Evolutionary conservation across 176 grass and related monocot species (phyloP), one percentile per base, ranked within the genome.

Genomic region (Bothriochloa decipiens): DNA sequence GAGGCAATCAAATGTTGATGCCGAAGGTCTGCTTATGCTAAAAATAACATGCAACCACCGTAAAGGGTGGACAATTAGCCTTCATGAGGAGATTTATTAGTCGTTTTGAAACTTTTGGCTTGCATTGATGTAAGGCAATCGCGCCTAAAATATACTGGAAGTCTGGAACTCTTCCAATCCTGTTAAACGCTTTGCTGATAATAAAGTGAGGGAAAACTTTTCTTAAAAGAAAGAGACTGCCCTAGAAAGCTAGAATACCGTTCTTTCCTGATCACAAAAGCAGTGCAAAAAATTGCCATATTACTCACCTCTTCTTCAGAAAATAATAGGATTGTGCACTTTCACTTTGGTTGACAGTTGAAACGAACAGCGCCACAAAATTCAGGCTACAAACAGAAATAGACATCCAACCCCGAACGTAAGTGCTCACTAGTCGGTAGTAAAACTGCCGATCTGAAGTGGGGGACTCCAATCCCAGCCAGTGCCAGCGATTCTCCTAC

Each of bases 401-500:
- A 57, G 12, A 37, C 49, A 55, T 7, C 18, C 28, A 23, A 76
- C n/a, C 9, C 73, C 27, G 9, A 76, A 35, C 22, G 27, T 35
- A 42, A 20, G 4, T 75, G 52, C 50, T 57, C 18, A 55, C n/a
- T 47, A 33, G 55, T 50, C 15, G 7, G 71, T 13, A 9, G 45
- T n/a, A 1, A 18, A 20, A 33, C 72, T 53, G 72, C 4, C 29
- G 0, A 76, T 39, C 50, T 57, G 10, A 53, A 75, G 49, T 8
- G 9, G 29, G 26, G 27, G 28, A 8, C 49, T 11, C 60, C 45
- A 47, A 66, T 14, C 26, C 25, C 27, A 66, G 62, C 43, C 26
- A 3, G 7, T 33, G 41, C 16, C 41, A 1, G n/a, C n/a, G 8
- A 72, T 39, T 61, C 88, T 36, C 9, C 73, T 82, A 89, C 68